Evolutionary conservation across 176 grass and related monocot species (phyloP).

Genomic region (Lolium rigidum): DNA sequence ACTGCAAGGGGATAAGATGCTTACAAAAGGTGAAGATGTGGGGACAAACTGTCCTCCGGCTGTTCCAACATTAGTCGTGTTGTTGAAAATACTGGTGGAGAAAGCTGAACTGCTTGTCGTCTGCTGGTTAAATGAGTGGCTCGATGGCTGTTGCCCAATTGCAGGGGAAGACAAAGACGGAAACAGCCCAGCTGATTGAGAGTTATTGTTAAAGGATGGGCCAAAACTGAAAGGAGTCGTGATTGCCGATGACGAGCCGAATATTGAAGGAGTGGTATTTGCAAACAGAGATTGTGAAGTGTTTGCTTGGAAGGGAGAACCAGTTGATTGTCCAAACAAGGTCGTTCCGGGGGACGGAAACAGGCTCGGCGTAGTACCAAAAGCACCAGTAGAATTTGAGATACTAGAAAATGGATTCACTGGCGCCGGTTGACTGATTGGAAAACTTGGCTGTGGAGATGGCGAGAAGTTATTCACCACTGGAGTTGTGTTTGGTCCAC

Average conservation of each 20-base stretch:
- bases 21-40: slow-evolving; percentile 64
- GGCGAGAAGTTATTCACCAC: slow-evolving; percentile 29
- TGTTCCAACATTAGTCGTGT: slow-evolving; percentile 45
- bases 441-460: slow-evolving; percentile 5
- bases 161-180: slow-evolving; percentile 55
- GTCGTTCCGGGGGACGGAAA: slow-evolving; percentile 40
- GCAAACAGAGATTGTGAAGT: slow-evolving; percentile 52
- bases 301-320: slow-evolving; percentile 58
- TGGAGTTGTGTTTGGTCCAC: slow-evolving; percentile 68
- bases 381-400: slow-evolving; percentile 45
- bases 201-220: slow-evolving; percentile 44
- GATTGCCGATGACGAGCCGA: slow-evolving; percentile 44
- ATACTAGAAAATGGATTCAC: slow-evolving; percentile 68
- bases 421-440: slow-evolving; percentile 23
- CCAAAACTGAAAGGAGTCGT: slow-evolving; percentile 53
- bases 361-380: slow-evolving; percentile 42
- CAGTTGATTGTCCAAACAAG: slow-evolving; percentile 62
- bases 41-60: slow-evolving; percentile 60
- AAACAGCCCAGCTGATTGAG: slow-evolving; percentile 77
- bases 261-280: slow-evolving; percentile 48
- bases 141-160: slow-evolving; percentile 51
- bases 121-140: slow-evolving; percentile 51
- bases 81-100: slow-evolving; percentile 58
- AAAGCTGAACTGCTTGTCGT: slow-evolving; percentile 58
- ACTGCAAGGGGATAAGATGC: slow-evolving; percentile 11